phyloP scores from a whole-genome alignment of 1,284 basidiomycete genomes.

The Cryptococcus floricola region DNA sequence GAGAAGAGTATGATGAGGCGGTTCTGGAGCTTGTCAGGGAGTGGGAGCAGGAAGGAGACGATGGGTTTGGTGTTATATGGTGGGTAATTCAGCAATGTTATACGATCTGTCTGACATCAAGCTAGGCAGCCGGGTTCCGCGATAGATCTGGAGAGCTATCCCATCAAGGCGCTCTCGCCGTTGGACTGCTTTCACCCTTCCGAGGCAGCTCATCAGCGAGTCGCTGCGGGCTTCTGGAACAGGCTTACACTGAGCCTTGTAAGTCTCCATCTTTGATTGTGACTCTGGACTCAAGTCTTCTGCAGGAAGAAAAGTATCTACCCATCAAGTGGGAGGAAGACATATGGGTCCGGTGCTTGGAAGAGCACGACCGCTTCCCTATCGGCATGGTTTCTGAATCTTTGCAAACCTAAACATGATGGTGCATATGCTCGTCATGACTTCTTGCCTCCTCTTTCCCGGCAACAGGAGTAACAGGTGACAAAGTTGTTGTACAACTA shows the following conservation, averaged over 20 bases:
- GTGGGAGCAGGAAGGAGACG: slow-evolving; percentile 36
- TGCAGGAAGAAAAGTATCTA: slow-evolving; percentile 28
- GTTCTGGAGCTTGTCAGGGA: slow-evolving; percentile 36
- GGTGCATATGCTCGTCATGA: neutral
- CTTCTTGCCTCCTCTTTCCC: too few relatives aligned
- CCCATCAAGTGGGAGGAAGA: slow-evolving; percentile 44
- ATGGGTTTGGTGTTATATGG: slow-evolving; percentile 40
- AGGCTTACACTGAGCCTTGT: slow-evolving; percentile 35
- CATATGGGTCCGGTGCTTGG: slow-evolving; percentile 39
- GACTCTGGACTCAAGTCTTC: neutral
- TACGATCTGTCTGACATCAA: neutral
- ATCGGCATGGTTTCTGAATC: slow-evolving; percentile 6
- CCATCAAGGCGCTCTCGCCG: slow-evolving; percentile 44
- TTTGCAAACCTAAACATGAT: neutral
- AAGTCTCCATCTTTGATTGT: slow-evolving; percentile 6
- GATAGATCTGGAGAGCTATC: slow-evolving; percentile 44
- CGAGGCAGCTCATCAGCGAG: slow-evolving; percentile 39
- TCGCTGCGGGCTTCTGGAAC: slow-evolving; percentile 49
- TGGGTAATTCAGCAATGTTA: slow-evolving; percentile 5
- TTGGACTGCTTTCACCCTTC: slow-evolving; percentile 51
- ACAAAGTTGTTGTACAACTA: too few relatives aligned
- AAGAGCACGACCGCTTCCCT: slow-evolving; percentile 38
- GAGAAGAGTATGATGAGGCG: slow-evolving; percentile 42
- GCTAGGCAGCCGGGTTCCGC: slow-evolving; percentile 45
- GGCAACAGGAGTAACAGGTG: too few relatives aligned